Percentiles rank a stretch among this genome's conserved stretches.
Evolutionary conservation across 768 basidiomycete species (phyloP).

Genomic region (Lentinula edodes): DNA sequence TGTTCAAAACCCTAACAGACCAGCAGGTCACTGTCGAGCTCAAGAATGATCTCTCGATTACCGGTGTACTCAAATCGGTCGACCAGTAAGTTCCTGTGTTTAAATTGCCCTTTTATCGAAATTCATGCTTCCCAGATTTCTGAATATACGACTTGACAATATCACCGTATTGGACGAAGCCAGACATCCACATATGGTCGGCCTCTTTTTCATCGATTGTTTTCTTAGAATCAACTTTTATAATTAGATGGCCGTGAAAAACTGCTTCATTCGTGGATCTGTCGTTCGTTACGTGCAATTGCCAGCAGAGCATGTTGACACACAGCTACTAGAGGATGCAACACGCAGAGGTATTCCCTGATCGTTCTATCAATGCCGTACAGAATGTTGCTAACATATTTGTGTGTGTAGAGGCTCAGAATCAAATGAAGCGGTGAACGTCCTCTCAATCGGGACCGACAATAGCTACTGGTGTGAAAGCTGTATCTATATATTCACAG

Average conservation of each 20-base stretch:
- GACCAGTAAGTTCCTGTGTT: slow-evolving; percentile 67
- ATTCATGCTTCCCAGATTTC: slow-evolving; percentile 47
- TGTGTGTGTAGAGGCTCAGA: slow-evolving; percentile 35
- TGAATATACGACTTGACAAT: slow-evolving; percentile 94
- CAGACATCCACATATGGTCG: slow-evolving; percentile 95
- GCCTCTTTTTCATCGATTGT: slow-evolving; percentile 13
- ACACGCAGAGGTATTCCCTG: slow-evolving; percentile 77
- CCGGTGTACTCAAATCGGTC: slow-evolving; percentile 92
- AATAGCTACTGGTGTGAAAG: background rate
- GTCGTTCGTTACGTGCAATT: slow-evolving; percentile 98
- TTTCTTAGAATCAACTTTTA: background rate
- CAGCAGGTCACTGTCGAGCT: slow-evolving; percentile 96
- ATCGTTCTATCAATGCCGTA: background rate
- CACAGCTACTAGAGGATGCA: slow-evolving; percentile 92
- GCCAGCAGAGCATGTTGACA: slow-evolving; percentile 90
- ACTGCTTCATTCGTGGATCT: slow-evolving; percentile 97
- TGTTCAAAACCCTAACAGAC: slow-evolving; percentile 98
- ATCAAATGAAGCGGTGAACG: slow-evolving; percentile 35
- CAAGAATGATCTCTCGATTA: slow-evolving; percentile 98
- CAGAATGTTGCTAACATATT: background rate
- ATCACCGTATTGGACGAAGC: slow-evolving; percentile 91
- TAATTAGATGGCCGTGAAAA: slow-evolving; percentile 92
- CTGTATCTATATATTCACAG: background rate
- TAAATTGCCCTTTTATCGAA: background rate
- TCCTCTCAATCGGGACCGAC: background rate